Base-by-base conservation (phyloP, 768 basidiomycete species). In the Hortiboletus flavorubellus region DNA sequence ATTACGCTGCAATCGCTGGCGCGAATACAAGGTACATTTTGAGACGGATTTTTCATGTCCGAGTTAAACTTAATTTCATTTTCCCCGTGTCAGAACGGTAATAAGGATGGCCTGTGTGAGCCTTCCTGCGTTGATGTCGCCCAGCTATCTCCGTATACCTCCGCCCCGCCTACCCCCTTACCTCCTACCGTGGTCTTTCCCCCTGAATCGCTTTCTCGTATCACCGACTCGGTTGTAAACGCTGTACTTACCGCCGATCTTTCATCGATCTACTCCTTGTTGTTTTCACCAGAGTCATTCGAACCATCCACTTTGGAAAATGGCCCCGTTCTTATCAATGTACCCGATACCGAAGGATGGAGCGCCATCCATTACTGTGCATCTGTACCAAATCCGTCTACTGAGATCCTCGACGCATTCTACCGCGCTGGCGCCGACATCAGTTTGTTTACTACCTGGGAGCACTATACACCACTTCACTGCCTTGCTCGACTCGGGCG, bases 361-460 rank as follows among this genome's bases (percentile, higher is more conserved):
- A 84, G 85, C 59, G 76, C 84, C 51, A 78, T 91, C 47, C 89
- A 91, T 61, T 76, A 90, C 62, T 87, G 85, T 64, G 83, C 79
- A 52, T 78, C 81, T 54, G 74, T 75, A 47, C 70, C 73, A 49
- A 69, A 72, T 23, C 88, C 86, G 4, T 86, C 82, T 12, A 71
- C 81, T 41, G 78, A 84, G 51, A 74, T 85, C 51, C 75, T 91
- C 55, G 87, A 91, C 59, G 78, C 82, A 26, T 74, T 91, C 38
- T 90, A 88, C 61, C 83, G 80, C 55, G 89, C 88, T 34, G 89
- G 89, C 44, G 87, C 87, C 21, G 89, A 91, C 61, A 71, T 86
- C 57, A 78, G 85, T 45, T 73, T 90, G 30, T 89, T 88, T 69
- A 89, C 87, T 46, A 70, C 74, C 16, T 65, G 77, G 53, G 80